Conservation (phyloP, 345 rosid species). For the Gossypium australe region DNA sequence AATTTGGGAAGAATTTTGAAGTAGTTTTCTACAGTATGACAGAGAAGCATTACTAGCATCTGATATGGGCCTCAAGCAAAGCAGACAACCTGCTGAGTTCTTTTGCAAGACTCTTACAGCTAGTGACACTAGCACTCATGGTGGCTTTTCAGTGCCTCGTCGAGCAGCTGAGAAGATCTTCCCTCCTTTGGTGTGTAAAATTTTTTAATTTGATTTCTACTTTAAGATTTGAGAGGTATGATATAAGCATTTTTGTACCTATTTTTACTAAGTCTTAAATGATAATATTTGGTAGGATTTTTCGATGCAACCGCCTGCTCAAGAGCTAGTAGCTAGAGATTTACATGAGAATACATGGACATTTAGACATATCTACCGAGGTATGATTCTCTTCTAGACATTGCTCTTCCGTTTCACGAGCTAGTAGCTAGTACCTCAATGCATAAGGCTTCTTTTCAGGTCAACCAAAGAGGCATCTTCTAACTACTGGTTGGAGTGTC, state of each 20-base stretch:
- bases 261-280: conserved; percentile 3
- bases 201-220: neutral
- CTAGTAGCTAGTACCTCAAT: neutral
- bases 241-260: neutral
- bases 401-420: neutral
- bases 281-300: conserved; percentile 55
- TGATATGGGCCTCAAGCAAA: conserved; percentile 74
- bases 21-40: conserved; percentile 52
- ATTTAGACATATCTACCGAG: conserved; percentile 90
- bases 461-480: conserved; percentile 87
- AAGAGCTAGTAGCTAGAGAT: conserved; percentile 87
- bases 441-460: conserved; percentile 38
- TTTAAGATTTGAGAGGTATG: neutral
- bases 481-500: conserved; percentile 96
- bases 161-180: conserved; percentile 97
- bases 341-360: conserved; percentile 83
- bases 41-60: conserved; percentile 83
- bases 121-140: conserved; percentile 96
- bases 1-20: conserved; percentile 8
- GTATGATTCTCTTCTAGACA: conserved; percentile 30
- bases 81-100: conserved; percentile 80
- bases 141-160: conserved; percentile 98
- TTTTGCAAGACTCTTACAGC: conserved; percentile 98
- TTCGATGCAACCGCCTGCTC: conserved; percentile 95
- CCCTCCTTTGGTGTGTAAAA: conserved; percentile 68